phyloP scores from a whole-genome alignment of 2,329 filamentous ascomycete genomes.

The Aspergillus clavatus region DNA sequence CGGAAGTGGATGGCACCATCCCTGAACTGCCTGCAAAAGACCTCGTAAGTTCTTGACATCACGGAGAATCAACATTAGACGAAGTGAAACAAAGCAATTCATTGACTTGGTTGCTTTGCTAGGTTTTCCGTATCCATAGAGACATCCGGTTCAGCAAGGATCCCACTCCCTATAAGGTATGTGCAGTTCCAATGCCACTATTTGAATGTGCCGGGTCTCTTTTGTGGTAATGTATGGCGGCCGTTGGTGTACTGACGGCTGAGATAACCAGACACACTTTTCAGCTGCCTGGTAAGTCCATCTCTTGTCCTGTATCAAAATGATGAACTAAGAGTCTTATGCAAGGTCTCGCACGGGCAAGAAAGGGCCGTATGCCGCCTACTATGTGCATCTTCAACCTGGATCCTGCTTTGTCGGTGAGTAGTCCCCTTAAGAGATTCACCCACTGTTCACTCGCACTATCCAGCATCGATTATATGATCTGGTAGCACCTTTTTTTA shows the following conservation, averaged over 20 bases:
- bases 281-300: conserved; percentile 66
- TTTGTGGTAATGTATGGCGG: conserved; percentile 1
- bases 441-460: background rate
- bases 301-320: conserved; percentile 5
- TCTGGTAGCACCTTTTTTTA: background rate
- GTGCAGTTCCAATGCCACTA: conserved; percentile 15
- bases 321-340: conserved; percentile 12
- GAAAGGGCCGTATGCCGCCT: conserved; percentile 82
- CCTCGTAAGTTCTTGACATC: conserved; percentile 48
- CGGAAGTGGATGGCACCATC: conserved; percentile 70
- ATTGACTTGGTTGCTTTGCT: conserved; percentile 11
- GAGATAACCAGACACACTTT: conserved; percentile 62
- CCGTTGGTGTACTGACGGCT: conserved; percentile 15
- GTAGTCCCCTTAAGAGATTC: conserved; percentile 25
- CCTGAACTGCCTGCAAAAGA: conserved; percentile 84
- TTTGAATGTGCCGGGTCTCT: background rate
- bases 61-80: background rate
- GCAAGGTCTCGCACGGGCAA: conserved; percentile 72
- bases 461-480: background rate
- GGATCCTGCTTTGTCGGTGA: conserved; percentile 65
- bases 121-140: conserved; percentile 80
- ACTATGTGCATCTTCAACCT: conserved; percentile 81
- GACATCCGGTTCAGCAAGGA: conserved; percentile 82
- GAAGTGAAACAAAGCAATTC: conserved; percentile 1
- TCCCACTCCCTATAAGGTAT: conserved; percentile 81